Percentiles rank a stretch among this genome's conserved stretches.
Evolutionary conservation across 1,284 basidiomycete species (phyloP).

Genomic region (Cutaneotrichosporon arboriforme): DNA sequence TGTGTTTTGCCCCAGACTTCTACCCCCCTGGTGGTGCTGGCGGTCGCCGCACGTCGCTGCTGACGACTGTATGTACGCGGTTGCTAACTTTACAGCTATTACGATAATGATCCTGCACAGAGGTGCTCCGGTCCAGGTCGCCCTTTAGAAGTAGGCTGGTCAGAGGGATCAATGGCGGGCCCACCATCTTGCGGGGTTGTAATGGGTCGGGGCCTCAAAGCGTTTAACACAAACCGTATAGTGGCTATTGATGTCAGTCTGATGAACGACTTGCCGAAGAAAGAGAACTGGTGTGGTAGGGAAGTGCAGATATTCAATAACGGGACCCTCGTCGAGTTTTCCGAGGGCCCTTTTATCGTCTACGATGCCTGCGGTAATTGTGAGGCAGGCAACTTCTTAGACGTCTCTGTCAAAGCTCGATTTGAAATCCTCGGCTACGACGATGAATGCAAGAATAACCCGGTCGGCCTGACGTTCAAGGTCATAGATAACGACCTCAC

Average conservation of each 20-base stretch:
- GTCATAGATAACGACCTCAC: constrained; percentile 23
- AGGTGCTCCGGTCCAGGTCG: too few relatives aligned
- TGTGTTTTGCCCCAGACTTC: too few relatives aligned
- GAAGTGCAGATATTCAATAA: constrained; percentile 27
- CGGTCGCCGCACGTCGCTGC: too few relatives aligned
- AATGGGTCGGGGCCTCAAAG: too few relatives aligned
- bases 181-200: too few relatives aligned
- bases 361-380: constrained; percentile 34
- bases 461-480: constrained; percentile 25
- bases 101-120: too few relatives aligned
- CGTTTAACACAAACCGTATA: too few relatives aligned
- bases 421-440: constrained; percentile 10
- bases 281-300: constrained; percentile 22
- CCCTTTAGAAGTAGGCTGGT: too few relatives aligned
- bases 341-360: constrained; percentile 34
- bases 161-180: too few relatives aligned
- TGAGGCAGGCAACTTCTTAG: constrained; percentile 20
- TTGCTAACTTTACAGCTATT: too few relatives aligned
- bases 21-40: too few relatives aligned
- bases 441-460: constrained; percentile 26
- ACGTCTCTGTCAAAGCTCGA: constrained; percentile 28
- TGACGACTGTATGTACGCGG: too few relatives aligned
- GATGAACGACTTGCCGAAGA: constrained; percentile 6
- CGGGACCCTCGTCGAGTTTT: constrained; percentile 22
- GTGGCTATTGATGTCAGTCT: constrained; percentile 22